These are phyloP conservation scores for Cordyceps pruinosa DNA, from an alignment of 2,329 filamentous ascomycete genomes.

Conservation along the genomic window DNA sequence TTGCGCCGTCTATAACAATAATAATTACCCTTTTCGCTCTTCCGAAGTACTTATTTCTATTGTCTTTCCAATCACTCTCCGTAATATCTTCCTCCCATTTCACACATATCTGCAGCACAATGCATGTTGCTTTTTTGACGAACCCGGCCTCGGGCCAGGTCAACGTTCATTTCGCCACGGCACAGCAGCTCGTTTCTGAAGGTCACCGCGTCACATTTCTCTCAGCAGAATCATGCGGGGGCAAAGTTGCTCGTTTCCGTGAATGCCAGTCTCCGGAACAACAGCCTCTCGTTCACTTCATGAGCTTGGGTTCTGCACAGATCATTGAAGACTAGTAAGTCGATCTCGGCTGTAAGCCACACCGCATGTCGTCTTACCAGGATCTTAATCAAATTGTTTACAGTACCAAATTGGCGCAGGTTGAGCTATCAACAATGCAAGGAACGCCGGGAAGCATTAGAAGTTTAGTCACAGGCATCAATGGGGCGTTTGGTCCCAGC, in stretches of 20 bases:
- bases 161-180: neutral
- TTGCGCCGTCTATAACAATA: neutral
- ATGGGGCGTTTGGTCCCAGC: neutral
- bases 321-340: slow-evolving; percentile 2
- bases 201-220: slow-evolving; percentile 3
- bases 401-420: neutral
- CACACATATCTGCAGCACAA: neutral
- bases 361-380: too few relatives aligned
- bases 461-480: slow-evolving; percentile 3
- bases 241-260: neutral
- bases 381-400: neutral
- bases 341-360: neutral
- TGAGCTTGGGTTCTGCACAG: slow-evolving; percentile 1
- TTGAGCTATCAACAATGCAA: neutral
- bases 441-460: neutral
- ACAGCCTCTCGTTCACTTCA: neutral
- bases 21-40: neutral
- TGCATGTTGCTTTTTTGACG: slow-evolving; percentile 1
- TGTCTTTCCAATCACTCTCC: too few relatives aligned
- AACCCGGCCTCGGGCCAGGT: slow-evolving; percentile 3
- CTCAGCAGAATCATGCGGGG: neutral
- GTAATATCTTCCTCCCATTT: neutral
- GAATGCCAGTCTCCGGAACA: neutral
- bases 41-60: neutral
- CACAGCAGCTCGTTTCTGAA: neutral